These are phyloP conservation scores for Lophiostoma macrostomum DNA, from an alignment of 495 filamentous ascomycete species.

Conservation along the genomic window DNA sequence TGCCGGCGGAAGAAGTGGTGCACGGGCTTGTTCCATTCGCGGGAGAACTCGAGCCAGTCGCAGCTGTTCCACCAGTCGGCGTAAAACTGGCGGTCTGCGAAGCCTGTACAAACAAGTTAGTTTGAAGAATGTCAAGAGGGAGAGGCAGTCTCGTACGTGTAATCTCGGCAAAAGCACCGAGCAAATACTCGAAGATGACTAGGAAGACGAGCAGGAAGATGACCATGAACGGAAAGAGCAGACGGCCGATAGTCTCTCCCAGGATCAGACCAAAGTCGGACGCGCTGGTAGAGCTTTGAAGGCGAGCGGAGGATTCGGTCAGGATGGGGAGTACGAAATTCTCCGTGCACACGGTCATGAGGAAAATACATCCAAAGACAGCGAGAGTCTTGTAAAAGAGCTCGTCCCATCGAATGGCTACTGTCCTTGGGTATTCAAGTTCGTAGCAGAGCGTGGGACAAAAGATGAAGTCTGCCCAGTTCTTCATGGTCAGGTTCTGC, in stretches of 20 bases:
- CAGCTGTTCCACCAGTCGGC: slow-evolving; percentile 93
- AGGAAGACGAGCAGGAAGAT: slow-evolving; percentile 46
- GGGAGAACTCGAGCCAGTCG: slow-evolving; percentile 92
- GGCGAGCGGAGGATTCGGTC: slow-evolving; percentile 64
- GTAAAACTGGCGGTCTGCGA: slow-evolving; percentile 94
- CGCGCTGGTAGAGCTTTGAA: slow-evolving; percentile 56
- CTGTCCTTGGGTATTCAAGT: slow-evolving; percentile 86
- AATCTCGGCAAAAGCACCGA: slow-evolving; percentile 92
- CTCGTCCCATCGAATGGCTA: slow-evolving; percentile 71
- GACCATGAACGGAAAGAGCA: slow-evolving; percentile 97
- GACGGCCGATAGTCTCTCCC: slow-evolving; percentile 85
- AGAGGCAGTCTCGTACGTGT: slow-evolving; percentile 55
- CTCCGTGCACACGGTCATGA: slow-evolving; percentile 84
- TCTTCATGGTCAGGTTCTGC: slow-evolving; percentile 73
- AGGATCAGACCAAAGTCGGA: slow-evolving; percentile 74
- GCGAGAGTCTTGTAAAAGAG: slow-evolving; percentile 83
- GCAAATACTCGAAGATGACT: slow-evolving; percentile 69
- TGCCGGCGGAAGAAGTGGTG: slow-evolving; percentile 95
- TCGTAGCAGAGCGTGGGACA: slow-evolving; percentile 98
- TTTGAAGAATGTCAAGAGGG: not conserved
- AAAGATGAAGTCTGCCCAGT: slow-evolving; percentile 83
- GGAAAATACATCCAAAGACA: slow-evolving; percentile 93
- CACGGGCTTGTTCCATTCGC: slow-evolving; percentile 98
- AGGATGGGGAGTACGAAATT: slow-evolving; percentile 95
- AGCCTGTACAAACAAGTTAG: slow-evolving; percentile 41